These are phyloP conservation scores for Corymbia maculata DNA, from an alignment of 345 rosid species.

Conservation along the genomic window DNA sequence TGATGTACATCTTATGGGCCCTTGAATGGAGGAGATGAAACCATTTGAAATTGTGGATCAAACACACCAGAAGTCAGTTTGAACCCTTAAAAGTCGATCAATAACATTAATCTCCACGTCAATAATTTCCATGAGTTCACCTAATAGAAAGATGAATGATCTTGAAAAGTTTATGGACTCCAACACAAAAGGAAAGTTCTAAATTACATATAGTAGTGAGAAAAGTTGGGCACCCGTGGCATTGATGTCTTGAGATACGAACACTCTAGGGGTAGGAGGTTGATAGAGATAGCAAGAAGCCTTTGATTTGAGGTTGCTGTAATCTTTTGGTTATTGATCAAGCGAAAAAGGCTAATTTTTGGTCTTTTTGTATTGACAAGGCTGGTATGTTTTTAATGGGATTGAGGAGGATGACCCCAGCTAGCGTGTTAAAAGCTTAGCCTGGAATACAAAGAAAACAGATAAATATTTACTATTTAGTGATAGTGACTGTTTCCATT, in stretches of 20 bases:
- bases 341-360: not conserved
- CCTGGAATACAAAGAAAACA: too few species aligned
- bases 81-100: not conserved
- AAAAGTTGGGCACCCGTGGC: not conserved
- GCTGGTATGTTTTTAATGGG: too few species aligned
- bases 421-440: too few species aligned
- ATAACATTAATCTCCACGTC: not conserved
- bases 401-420: too few species aligned
- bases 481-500: too few species aligned
- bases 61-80: not conserved
- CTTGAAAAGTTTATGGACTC: not conserved
- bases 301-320: not conserved
- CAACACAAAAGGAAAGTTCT: not conserved
- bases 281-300: not conserved
- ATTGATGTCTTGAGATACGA: not conserved
- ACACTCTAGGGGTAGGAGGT: not conserved
- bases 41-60: not conserved
- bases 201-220: not conserved
- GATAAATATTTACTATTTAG: too few species aligned
- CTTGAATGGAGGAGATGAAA: not conserved
- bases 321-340: not conserved
- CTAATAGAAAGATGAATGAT: not conserved
- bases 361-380: too few species aligned
- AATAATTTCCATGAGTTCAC: not conserved
- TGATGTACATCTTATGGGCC: not conserved